Evolutionary conservation across 2,329 filamentous ascomycete species (phyloP), one percentile per base, ranked within the genome.

Genomic region (Pestalotiopsis sp.): DNA sequence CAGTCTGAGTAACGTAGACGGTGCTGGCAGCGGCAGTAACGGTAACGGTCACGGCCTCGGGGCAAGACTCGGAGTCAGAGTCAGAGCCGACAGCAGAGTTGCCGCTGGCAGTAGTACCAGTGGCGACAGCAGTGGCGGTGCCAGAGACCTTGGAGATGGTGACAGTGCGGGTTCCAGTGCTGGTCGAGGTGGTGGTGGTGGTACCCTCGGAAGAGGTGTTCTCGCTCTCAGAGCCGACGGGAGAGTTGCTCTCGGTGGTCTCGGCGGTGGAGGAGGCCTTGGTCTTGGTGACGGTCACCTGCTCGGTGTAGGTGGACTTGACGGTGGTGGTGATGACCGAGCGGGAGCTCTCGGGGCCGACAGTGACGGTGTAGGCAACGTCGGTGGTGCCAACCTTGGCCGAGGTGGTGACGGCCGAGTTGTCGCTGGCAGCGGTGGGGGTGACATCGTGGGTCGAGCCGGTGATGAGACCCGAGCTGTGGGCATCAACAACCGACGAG

Each of bases 31-130:
- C 73, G 56, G 76, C 74, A 27, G 77, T 72, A 14, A 72, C 68
- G 64, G 76, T 71, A 70, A 77, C 70, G 38, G 77, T 79, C 20
- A 78, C 76, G 57, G 77, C 77, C 62, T 77, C 77, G 45, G 76
- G 76, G 67, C 49, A 68, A 25, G 69, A 66, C 25, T 69, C 69
- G 23, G 70, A 71, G 20, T 64, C 69, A 9, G 73, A 68, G 49
- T n/a, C 7, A 13, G 69, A 68, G 23, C 65, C 70, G 36, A 71
- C 71, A n/a, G 68, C 64, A 38, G 67, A 65, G 63, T 45, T 65
- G 45, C 23, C 64, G 62, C 45, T 58, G 64, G 31, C 31, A 52
- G 39, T 17, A 27, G n/a, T 27, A 4, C 52, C 67, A 27, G 68
- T 59, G 31, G 67, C 31, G 14, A 52, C 4, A 14, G 52, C 64